Conservation (phyloP, 108 stramenopile species). For the Conticribra weissflogii region DNA sequence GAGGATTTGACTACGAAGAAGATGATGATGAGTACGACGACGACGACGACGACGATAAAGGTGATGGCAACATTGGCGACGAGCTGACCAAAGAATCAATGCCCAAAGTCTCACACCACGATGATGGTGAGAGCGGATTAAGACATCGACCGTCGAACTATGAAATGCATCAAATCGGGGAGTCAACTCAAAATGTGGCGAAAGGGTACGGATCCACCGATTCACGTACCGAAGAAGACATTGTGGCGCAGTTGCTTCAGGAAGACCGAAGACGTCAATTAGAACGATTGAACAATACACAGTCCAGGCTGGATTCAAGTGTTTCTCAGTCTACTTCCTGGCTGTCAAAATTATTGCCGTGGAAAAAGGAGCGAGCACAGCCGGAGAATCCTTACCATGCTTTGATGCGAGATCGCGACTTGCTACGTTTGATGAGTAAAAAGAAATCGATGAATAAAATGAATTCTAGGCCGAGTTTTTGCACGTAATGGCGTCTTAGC, state of each 20-base stretch:
- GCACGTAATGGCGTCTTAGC: too few species aligned
- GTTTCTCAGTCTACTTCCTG: background rate
- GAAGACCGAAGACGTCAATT: slow-evolving; percentile 10
- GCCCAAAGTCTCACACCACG: background rate
- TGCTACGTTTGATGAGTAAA: slow-evolving; percentile 19
- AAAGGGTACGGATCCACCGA: slow-evolving; percentile 22
- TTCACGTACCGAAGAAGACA: background rate
- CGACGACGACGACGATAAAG: slow-evolving; percentile 14
- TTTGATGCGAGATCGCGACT: slow-evolving; percentile 1
- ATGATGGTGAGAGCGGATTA: background rate
- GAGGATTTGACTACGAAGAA: slow-evolving; percentile 23
- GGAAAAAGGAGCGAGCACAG: slow-evolving; percentile 5
- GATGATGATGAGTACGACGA: slow-evolving; percentile 9
- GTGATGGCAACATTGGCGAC: background rate
- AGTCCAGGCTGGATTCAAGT: background rate
- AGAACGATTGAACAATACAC: background rate
- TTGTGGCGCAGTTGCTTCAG: slow-evolving; percentile 3
- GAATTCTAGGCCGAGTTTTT: slow-evolving; percentile 19
- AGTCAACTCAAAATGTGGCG: background rate
- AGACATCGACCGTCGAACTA: background rate
- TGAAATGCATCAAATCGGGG: too few species aligned
- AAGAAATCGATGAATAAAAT: slow-evolving; percentile 15
- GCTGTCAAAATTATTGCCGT: slow-evolving; percentile 6
- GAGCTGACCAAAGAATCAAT: background rate
- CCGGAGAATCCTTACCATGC: slow-evolving; percentile 22